These are phyloP conservation scores for Aureoboletus auriporus DNA, from an alignment of 768 basidiomycete species.

Conservation along the genomic window DNA sequence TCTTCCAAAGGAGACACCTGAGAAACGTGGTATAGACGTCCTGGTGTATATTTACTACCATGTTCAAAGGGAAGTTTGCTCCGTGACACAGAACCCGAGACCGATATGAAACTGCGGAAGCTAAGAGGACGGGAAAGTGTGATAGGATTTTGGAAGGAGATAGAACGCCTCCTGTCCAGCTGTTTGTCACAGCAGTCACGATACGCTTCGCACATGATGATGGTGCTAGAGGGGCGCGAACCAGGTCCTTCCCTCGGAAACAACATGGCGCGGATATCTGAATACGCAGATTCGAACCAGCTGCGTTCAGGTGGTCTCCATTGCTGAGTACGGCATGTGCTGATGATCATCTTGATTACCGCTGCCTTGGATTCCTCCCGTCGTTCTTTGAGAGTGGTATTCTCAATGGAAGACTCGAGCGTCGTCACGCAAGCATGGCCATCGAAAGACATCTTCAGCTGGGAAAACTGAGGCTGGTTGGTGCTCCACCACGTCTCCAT, in stretches of 20 bases:
- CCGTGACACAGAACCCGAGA: constrained; percentile 12
- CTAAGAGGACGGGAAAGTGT: no score
- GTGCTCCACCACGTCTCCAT: constrained; percentile 34
- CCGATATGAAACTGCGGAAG: constrained; percentile 21
- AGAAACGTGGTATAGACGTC: constrained; percentile 18
- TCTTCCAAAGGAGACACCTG: constrained; percentile 13
- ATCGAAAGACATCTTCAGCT: constrained; percentile 25
- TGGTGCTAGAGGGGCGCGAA: constrained; percentile 8
- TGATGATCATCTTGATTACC: constrained; percentile 19
- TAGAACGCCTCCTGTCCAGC: constrained; percentile 13
- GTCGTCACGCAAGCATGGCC: constrained; percentile 33
- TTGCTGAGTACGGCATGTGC: constrained; percentile 15
- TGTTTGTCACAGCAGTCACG: background rate
- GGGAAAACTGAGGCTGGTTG: constrained; percentile 22
- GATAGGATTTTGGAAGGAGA: constrained; percentile 25
- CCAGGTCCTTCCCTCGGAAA: constrained; percentile 5
- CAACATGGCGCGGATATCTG: constrained; percentile 25
- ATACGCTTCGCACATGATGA: constrained; percentile 25
- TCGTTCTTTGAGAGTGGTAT: constrained; percentile 11
- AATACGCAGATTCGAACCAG: constrained; percentile 24
- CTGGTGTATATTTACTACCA: constrained; percentile 2
- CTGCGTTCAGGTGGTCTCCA: constrained; percentile 28
- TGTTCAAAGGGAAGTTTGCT: constrained; percentile 22
- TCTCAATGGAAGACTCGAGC: constrained; percentile 13
- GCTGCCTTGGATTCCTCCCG: constrained; percentile 21